A percentile compares a stretch with the other conserved stretches of the same genome.
Evolutionary conservation across 768 basidiomycete genomes (phyloP).

Genomic region (Leccinum subtestaceum): DNA sequence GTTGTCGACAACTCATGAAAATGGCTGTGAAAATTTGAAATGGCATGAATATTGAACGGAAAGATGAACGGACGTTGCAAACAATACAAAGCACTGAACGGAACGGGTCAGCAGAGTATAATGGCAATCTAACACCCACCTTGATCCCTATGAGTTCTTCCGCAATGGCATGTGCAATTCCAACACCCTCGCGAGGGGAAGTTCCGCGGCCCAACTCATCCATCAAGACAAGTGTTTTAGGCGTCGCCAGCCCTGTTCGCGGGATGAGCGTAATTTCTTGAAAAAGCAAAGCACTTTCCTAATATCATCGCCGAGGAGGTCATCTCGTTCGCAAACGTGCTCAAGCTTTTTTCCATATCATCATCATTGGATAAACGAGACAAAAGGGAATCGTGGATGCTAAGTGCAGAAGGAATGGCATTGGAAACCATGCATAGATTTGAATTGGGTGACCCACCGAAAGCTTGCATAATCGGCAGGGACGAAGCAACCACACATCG

Average conservation of each 20-base stretch:
- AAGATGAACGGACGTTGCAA: slow-evolving; percentile 65
- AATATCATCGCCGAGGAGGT: slow-evolving; percentile 88
- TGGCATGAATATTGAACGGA: not conserved
- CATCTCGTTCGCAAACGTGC: slow-evolving; percentile 97
- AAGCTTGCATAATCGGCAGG: slow-evolving; percentile 94
- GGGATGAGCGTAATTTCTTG: not conserved
- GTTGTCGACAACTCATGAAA: slow-evolving; percentile 78
- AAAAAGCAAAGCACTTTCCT: slow-evolving; percentile 38
- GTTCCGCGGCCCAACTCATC: slow-evolving; percentile 96
- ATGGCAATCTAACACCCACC: slow-evolving; percentile 38
- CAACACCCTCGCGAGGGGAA: slow-evolving; percentile 75
- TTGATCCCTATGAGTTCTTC: slow-evolving; percentile 72
- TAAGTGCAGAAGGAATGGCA: slow-evolving; percentile 24
- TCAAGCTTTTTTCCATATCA: slow-evolving; percentile 82
- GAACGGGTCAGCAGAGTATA: not conserved
- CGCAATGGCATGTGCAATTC: slow-evolving; percentile 81
- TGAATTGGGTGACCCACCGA: slow-evolving; percentile 38
- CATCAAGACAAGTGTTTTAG: slow-evolving; percentile 73
- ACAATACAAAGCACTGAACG: slow-evolving; percentile 77
- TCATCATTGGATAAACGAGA: slow-evolving; percentile 93
- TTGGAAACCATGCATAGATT: not conserved
- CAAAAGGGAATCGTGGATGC: slow-evolving; percentile 80
- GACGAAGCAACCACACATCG: slow-evolving; percentile 88
- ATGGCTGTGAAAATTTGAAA: slow-evolving; percentile 46
- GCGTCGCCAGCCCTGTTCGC: slow-evolving; percentile 60